Base-by-base conservation (phyloP, 306 rosid genomes). In the Purshia tridentata region DNA sequence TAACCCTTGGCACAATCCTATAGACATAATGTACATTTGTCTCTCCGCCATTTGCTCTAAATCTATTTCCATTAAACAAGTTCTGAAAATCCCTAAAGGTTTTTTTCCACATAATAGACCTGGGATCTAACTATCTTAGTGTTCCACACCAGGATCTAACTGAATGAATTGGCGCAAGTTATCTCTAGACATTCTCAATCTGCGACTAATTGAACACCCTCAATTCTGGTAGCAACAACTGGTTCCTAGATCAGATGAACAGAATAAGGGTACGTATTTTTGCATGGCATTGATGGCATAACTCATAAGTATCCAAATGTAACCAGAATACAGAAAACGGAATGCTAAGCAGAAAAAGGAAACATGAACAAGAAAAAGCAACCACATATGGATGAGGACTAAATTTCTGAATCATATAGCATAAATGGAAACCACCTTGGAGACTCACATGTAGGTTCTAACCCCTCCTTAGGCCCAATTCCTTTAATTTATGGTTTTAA, bases 401-500 rank as follows among this genome's bases (percentile, higher is more conserved):
- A 29, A 67, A 15, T 18, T 29, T 49, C 46, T 50, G 59, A 51
- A 37, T 16, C 60, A 18, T 37, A n/a, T 3, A 6, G 49, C 9
- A 37, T 47, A 68, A 11, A 37, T n/a, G 58, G 59, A 50, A 51
- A 51, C 48, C 3, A 4, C 57, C 60, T 68, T n/a, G 47, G 23
- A 50, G 35, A 68, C 42, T 50, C 45, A 29, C 23, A 9, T 29
- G 14, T 48, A 67, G 45, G 23, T 22, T 65, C 19, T 14, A 67
- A 23, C 48, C 23, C 57, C 44, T 48, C 52, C 72, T 22, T 9
- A 8, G 45, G 16, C 72, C 51, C 48, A n/a, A 35, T 13, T 13
- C 9, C n/a, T 15, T 1, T 29, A 67, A 67, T 67, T 29, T 68
- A 50, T 68, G 12, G 67, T 61, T 61, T 61, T 3, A 61, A 61